Conservation (phyloP, 352 stramenopile genomes). For the Thalassiosira ordinaria region DNA sequence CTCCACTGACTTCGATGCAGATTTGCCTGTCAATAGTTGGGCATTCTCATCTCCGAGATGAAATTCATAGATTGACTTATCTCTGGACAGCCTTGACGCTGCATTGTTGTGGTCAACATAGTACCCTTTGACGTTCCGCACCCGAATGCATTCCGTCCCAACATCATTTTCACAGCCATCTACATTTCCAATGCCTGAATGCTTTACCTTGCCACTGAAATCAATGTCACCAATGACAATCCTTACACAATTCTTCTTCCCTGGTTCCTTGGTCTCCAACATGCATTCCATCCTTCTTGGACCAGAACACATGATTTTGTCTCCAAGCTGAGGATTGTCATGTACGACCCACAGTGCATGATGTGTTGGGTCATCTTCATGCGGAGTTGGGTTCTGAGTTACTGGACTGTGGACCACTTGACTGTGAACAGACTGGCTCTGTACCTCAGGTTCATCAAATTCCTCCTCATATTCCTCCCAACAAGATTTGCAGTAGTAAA, state of each 20-base stretch:
- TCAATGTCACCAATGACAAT: slow-evolving; percentile 69
- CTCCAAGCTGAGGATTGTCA: slow-evolving; percentile 66
- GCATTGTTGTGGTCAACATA: slow-evolving; percentile 55
- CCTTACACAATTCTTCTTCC: slow-evolving; percentile 54
- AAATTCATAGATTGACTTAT: slow-evolving; percentile 68
- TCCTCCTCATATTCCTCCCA: slow-evolving; percentile 65
- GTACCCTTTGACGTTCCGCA: slow-evolving; percentile 57
- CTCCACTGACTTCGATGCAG: slow-evolving; percentile 42
- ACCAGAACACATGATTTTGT: slow-evolving; percentile 55
- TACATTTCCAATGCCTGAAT: slow-evolving; percentile 33
- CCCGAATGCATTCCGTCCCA: slow-evolving; percentile 58
- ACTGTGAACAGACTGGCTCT: slow-evolving; percentile 1
- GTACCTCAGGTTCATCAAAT: slow-evolving; percentile 17
- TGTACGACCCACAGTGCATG: slow-evolving; percentile 73
- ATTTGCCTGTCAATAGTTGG: slow-evolving; percentile 54
- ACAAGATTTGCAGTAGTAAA: slow-evolving; percentile 64
- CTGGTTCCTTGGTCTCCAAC: slow-evolving; percentile 69
- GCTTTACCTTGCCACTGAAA: slow-evolving; percentile 59
- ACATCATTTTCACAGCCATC: slow-evolving; percentile 32
- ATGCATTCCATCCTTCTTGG: slow-evolving; percentile 60
- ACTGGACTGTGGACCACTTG: slow-evolving; percentile 8
- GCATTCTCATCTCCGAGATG: slow-evolving; percentile 53
- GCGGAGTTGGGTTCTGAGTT: too few relatives aligned
- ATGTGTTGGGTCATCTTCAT: slow-evolving; percentile 20
- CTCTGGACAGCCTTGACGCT: slow-evolving; percentile 48